phyloP scores from a whole-genome alignment of 306 rosid genomes.

The Cicer yamashitae region DNA sequence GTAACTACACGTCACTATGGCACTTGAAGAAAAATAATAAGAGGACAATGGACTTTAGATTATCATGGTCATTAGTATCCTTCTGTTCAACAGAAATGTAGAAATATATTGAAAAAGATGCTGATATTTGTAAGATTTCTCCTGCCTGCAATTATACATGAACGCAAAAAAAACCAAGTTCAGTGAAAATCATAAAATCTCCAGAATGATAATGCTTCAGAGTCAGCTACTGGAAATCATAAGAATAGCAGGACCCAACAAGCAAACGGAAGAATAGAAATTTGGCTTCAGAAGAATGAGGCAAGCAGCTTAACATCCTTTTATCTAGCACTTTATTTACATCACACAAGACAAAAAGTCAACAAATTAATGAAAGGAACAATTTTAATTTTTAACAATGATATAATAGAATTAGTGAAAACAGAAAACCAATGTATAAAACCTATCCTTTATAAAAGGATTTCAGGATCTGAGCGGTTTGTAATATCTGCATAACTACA shows the following conservation, averaged over 20 bases:
- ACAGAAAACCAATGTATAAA: slow-evolving; percentile 12
- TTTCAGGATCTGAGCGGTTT: slow-evolving; percentile 29
- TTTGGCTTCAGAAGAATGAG: slow-evolving; percentile 42
- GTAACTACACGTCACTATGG: not conserved
- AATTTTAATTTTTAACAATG: slow-evolving; percentile 17
- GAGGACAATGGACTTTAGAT: slow-evolving; percentile 20
- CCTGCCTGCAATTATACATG: slow-evolving; percentile 43
- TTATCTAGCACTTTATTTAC: slow-evolving; percentile 41
- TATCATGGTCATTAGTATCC: slow-evolving; percentile 17
- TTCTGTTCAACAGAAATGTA: slow-evolving; percentile 33
- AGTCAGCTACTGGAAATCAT: slow-evolving; percentile 29
- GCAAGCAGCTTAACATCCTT: slow-evolving; percentile 44
- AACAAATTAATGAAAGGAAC: slow-evolving; percentile 21
- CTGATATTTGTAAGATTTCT: slow-evolving; percentile 30
- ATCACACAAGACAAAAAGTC: slow-evolving; percentile 36
- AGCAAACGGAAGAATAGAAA: slow-evolving; percentile 26
- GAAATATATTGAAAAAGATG: slow-evolving; percentile 40
- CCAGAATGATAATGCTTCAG: slow-evolving; percentile 36
- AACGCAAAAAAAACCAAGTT: slow-evolving; percentile 39
- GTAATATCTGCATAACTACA: slow-evolving; percentile 29
- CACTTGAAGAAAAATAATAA: not conserved
- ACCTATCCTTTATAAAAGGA: slow-evolving; percentile 14
- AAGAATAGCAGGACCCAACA: slow-evolving; percentile 38
- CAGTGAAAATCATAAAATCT: slow-evolving; percentile 39
- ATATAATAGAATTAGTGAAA: not conserved